phyloP scores from a whole-genome alignment of 495 filamentous ascomycete species.

The Aspergillus heteromorphus region DNA sequence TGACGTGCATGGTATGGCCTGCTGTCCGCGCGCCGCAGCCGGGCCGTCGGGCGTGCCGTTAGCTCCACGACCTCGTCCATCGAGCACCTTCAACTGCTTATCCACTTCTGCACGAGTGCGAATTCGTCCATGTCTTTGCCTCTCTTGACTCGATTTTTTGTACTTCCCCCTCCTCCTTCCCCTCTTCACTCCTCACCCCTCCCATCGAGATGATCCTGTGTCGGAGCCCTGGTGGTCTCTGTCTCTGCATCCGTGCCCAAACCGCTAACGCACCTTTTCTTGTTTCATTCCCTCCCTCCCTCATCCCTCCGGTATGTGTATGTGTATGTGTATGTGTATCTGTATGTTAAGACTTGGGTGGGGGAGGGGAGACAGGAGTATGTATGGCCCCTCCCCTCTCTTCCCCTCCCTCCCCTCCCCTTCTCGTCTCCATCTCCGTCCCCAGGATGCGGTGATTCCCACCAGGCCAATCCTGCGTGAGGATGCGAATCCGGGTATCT shows the following conservation, averaged over 20 bases:
- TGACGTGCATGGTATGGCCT: slow-evolving; percentile 23
- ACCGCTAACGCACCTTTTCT: slow-evolving; percentile 1
- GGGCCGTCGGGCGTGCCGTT: slow-evolving; percentile 23
- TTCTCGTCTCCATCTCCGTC: too few relatives aligned
- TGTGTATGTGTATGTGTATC: too few relatives aligned
- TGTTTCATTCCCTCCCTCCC: slow-evolving; percentile 7
- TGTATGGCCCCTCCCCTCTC: neutral
- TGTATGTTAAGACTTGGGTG: neutral
- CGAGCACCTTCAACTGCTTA: slow-evolving; percentile 6
- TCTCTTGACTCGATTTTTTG: neutral
- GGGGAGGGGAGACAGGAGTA: neutral
- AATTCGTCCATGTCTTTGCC: slow-evolving; percentile 11
- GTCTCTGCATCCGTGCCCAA: slow-evolving; percentile 27
- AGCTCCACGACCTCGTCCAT: slow-evolving; percentile 16
- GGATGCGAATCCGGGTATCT: too few relatives aligned
- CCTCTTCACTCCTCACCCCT: too few relatives aligned
- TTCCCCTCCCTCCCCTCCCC: too few relatives aligned
- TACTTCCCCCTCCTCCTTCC: too few relatives aligned
- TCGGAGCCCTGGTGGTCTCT: too few relatives aligned
- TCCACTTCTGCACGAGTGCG: slow-evolving; percentile 19
- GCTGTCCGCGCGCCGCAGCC: slow-evolving; percentile 21
- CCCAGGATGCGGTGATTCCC: neutral
- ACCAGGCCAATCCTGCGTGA: neutral
- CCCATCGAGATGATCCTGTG: slow-evolving; percentile 9
- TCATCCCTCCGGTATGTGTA: too few relatives aligned